Conservation (phyloP, 768 basidiomycete genomes). For the Kwoniella pini region DNA sequence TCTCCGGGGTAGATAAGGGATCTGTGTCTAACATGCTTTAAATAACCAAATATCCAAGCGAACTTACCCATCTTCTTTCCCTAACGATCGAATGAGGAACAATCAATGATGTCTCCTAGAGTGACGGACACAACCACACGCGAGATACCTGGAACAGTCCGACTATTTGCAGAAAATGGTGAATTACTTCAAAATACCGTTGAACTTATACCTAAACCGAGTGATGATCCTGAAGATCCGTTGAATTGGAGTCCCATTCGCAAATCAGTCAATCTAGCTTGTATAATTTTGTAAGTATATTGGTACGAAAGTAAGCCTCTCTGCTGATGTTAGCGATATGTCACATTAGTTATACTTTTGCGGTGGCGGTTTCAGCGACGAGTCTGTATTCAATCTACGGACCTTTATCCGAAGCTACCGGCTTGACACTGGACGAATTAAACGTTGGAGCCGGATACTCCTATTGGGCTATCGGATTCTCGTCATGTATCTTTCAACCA, state of each 20-base stretch:
- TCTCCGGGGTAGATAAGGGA: no score
- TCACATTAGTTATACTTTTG: slow-evolving; percentile 19
- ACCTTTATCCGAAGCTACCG: slow-evolving; percentile 19
- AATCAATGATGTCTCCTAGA: no score
- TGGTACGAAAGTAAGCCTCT: not conserved
- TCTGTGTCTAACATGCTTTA: no score
- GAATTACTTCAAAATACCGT: not conserved
- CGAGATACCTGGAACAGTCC: slow-evolving; percentile 4
- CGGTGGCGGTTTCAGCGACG: not conserved
- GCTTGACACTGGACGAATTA: slow-evolving; percentile 21
- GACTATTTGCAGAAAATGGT: not conserved
- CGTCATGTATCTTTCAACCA: slow-evolving; percentile 14
- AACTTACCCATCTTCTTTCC: no score
- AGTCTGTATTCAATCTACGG: slow-evolving; percentile 18
- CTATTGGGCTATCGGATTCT: slow-evolving; percentile 21
- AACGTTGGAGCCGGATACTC: slow-evolving; percentile 19
- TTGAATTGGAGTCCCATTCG: slow-evolving; percentile 14
- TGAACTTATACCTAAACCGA: slow-evolving; percentile 16
- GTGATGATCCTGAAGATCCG: slow-evolving; percentile 18
- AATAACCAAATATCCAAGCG: no score
- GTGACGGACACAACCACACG: not conserved
- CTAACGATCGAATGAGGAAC: no score
- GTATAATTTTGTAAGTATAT: slow-evolving; percentile 7
- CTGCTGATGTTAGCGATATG: no score
- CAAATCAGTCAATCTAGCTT: slow-evolving; percentile 11